Evolutionary conservation across 2,329 filamentous ascomycete genomes (phyloP).

Genomic region (Coleophoma cylindrospora): DNA sequence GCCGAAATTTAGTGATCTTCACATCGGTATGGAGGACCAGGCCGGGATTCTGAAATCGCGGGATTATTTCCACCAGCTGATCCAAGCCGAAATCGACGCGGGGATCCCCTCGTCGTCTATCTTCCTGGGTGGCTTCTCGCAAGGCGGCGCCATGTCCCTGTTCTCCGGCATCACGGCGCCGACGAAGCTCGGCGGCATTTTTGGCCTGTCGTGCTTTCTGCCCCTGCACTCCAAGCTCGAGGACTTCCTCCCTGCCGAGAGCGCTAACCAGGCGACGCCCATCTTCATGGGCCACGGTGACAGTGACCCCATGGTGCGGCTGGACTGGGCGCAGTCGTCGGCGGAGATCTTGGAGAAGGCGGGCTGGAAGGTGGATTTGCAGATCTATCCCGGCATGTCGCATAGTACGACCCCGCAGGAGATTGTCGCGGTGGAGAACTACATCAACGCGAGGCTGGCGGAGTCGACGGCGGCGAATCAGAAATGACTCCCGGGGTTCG

Average conservation of each 20-base stretch:
- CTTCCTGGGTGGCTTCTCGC: constrained; percentile 78
- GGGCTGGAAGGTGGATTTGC: constrained; percentile 71
- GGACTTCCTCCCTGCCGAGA: constrained; percentile 47
- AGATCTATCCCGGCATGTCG: constrained; percentile 64
- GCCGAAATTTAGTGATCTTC: no score
- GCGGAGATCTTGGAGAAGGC: constrained; percentile 60
- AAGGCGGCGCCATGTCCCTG: constrained; percentile 84
- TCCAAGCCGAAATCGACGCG: constrained; percentile 73
- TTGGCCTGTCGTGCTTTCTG: constrained; percentile 80
- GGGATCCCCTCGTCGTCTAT: constrained; percentile 81
- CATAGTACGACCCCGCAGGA: constrained; percentile 77
- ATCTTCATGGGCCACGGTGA: constrained; percentile 90
- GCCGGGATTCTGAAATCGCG: constrained; percentile 68
- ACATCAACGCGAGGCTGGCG: constrained; percentile 40
- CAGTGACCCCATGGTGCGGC: constrained; percentile 66
- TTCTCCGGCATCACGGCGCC: constrained; percentile 70
- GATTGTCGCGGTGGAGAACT: constrained; percentile 72
- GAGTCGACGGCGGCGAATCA: no score
- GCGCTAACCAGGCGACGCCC: constrained; percentile 68
- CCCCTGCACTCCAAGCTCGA: constrained; percentile 62
- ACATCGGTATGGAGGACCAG: constrained; percentile 50
- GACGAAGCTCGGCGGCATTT: constrained; percentile 78
- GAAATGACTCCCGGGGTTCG: no score
- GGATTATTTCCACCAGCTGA: constrained; percentile 72
- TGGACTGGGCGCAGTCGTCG: constrained; percentile 63